Base-by-base conservation (phyloP, 371 early-diverging fungal species). In the Fennellomyces sp. region DNA sequence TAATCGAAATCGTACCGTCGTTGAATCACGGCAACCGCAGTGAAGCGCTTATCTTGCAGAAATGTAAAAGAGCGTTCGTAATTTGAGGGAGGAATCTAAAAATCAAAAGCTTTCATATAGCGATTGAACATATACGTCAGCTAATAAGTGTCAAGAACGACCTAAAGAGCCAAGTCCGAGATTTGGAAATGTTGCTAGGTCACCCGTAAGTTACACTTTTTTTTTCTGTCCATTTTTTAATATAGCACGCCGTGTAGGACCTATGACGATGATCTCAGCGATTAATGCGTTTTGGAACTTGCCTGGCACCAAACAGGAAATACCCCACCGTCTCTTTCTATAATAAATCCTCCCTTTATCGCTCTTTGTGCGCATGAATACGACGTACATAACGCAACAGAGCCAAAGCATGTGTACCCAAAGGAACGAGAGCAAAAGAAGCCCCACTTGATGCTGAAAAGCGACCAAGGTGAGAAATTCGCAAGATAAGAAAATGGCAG, bases 1-100 rank as follows among this genome's bases (percentile, higher is more conserved):
- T 96, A 49, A 85, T 87, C 29, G 88, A 88, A 41, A 80, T 94
- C 33, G 92, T 95, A 2, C 96, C 95, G 33, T 78, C 87, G 2
- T 75, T 94, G 33, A 81, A 75, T 25, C 80, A 82, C 38, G 82
- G 84, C 55, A 83, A 80, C 61, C 73, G 86, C 50, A 84, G 84
- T 56, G 86, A 61, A 36, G 85, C 85, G 0, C 65, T 85, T 51
- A 83, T 85, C 35, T 64, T 85, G 29, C 83, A 85, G 51, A 83
- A 85, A 70, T 83, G 85, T 85, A 75, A 66, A 10, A 19, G 13
- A 7, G 10, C 17, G 15, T 41, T n/a, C 10, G 15, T 17, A 6
- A 1, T 41, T 19, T 5, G n/a, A 41, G n/a, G n/a, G 19, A 17
- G 19, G n/a, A 41, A 41, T 49, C 29, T 49, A 49, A 27, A 7